Conservation (phyloP, 495 filamentous ascomycete genomes). For the Collariella sp. region DNA sequence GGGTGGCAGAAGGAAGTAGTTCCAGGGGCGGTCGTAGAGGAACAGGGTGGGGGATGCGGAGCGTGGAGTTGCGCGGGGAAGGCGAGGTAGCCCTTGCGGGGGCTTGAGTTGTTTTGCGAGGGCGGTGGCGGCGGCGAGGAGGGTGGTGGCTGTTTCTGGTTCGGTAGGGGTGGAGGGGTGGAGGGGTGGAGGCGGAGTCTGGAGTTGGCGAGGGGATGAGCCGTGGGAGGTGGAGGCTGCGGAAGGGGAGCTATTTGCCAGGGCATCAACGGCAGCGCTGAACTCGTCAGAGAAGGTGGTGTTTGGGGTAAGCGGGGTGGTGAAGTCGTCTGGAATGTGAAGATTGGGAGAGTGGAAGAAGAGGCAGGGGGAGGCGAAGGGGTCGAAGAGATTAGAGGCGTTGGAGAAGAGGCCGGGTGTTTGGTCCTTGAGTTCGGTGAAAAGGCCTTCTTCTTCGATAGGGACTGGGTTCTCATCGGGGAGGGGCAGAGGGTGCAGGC, state of each 20-base stretch:
- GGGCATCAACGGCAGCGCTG: conserved; percentile 1
- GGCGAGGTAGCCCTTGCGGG: conserved; percentile 20
- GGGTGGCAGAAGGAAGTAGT: background rate
- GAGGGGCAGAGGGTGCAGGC: background rate
- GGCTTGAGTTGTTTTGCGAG: conserved; percentile 2
- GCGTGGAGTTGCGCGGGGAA: conserved; percentile 31
- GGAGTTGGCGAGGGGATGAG: background rate
- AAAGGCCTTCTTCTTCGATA: conserved; percentile 9
- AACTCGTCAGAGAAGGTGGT: background rate
- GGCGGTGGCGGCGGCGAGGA: background rate
- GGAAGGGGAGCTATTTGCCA: conserved; percentile 3
- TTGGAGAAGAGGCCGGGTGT: conserved; percentile 29
- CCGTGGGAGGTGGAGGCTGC: background rate
- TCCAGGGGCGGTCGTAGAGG: conserved; percentile 20
- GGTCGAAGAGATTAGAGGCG: conserved; percentile 41
- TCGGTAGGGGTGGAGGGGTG: background rate
- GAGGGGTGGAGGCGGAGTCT: background rate
- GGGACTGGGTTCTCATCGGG: background rate
- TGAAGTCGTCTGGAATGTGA: conserved; percentile 31
- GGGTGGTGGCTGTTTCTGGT: background rate
- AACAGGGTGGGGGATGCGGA: conserved; percentile 32
- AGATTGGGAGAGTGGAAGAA: conserved; percentile 44
- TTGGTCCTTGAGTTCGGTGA: conserved; percentile 24
- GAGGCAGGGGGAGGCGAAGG: conserved; percentile 44
- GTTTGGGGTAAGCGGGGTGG: conserved; percentile 7